These are phyloP conservation scores for Leptoxyphium fumago DNA, from an alignment of 2,329 filamentous ascomycete species.

Conservation along the genomic window DNA sequence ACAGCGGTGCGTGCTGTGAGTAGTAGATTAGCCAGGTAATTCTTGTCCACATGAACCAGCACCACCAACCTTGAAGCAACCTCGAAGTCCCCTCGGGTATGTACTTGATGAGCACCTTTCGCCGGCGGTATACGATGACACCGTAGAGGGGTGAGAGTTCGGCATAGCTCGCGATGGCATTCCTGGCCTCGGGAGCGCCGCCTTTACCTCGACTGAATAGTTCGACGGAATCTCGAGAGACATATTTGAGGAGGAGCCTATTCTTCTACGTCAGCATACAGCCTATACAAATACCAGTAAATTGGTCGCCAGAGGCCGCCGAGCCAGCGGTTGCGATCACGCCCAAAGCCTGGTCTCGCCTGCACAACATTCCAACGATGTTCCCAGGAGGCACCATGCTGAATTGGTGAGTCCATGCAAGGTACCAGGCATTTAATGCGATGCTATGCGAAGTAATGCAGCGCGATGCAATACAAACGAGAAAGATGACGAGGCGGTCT, in stretches of 20 bases:
- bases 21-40: no score
- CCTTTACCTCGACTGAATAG: conserved; percentile 62
- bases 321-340: no score
- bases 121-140: conserved; percentile 74
- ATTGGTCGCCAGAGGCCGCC: no score
- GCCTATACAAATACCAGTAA: no score
- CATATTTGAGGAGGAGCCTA: conserved; percentile 92
- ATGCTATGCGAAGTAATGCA: neutral
- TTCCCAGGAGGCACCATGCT: no score
- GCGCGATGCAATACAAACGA: no score
- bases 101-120: conserved; percentile 86
- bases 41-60: no score
- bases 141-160: conserved; percentile 84
- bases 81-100: conserved; percentile 82
- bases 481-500: no score
- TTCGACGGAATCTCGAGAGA: conserved; percentile 73
- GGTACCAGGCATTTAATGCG: neutral
- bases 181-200: conserved; percentile 71
- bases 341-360: no score
- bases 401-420: neutral
- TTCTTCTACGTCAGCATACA: no score
- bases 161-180: conserved; percentile 60
- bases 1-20: conserved; percentile 62
- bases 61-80: conserved; percentile 69
- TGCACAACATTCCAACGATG: no score